phyloP scores from a whole-genome alignment of 2,329 filamentous ascomycete genomes.

The Aspergillus sp. region DNA sequence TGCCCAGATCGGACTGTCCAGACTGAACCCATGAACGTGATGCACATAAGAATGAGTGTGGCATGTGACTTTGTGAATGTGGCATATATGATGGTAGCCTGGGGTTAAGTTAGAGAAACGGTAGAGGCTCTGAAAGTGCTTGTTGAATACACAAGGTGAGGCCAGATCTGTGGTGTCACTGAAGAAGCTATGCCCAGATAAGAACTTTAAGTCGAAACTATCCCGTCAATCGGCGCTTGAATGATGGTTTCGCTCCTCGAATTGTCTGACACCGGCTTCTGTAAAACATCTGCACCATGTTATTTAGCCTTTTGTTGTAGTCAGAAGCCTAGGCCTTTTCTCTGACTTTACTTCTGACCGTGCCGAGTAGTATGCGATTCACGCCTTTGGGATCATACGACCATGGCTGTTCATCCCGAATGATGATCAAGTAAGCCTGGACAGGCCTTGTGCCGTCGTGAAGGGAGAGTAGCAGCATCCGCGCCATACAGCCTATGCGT shows the following conservation, averaged over 20 bases:
- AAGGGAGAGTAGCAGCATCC: conserved; percentile 44
- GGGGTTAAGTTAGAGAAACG: background rate
- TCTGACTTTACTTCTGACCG: conserved; percentile 29
- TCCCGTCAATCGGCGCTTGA: background rate
- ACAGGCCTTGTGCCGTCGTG: conserved; percentile 48
- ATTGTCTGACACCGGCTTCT: background rate
- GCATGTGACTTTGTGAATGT: background rate
- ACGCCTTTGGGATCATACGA: conserved; percentile 56
- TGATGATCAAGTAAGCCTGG: conserved; percentile 51
- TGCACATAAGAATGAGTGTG: background rate
- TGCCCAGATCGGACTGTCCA: background rate
- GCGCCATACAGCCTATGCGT: conserved; percentile 53
- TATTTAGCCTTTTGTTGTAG: background rate
- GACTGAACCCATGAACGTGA: background rate
- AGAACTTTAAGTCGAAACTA: background rate
- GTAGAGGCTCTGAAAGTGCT: background rate
- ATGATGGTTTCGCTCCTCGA: background rate
- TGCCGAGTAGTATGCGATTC: conserved; percentile 53
- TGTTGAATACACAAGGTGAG: background rate
- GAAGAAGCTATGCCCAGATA: background rate
- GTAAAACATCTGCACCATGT: background rate
- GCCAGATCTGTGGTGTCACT: conserved; percentile 1
- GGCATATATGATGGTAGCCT: background rate
- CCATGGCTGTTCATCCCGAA: conserved; percentile 29
- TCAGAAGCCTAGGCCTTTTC: background rate